Evolutionary conservation across 345 rosid genomes (phyloP), one percentile per base, ranked within the genome.

Genomic region (Combretum micranthum): DNA sequence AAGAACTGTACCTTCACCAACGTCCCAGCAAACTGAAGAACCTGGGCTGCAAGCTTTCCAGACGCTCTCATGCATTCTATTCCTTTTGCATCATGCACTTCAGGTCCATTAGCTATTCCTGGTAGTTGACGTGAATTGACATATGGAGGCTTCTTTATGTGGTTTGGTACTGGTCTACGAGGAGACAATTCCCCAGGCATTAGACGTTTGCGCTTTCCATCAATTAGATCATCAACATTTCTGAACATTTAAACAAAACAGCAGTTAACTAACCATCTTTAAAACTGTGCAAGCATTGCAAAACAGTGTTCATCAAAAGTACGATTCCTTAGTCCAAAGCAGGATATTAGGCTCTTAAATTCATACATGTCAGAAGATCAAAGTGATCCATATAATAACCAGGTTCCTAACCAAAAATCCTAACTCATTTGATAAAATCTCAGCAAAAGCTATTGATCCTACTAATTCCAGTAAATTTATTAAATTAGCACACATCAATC

Each of bases 31-130:
- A 80, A 86, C 15, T 76, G 73, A 22, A 87, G 90, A 75, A 88
- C 96, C 69, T 62, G 78, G 2, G 96, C 96, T 32, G 98, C 96
- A 64, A 91, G 96, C 69, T 69, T 84, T 50, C 96, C 98, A 12
- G 95, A 84, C 72, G 88, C 96, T 74, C 88, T 81, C 95, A 91
- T 88, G 66, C 79, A 53, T 49, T 88, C 84, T 67, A 78, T 80
- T 61, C 98, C 98, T 56, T 72, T 80, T 75, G 69, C 66, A 57
- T 81, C 87, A 65, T 88, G 98, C 56, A 91, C 75, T 73, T 91
- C 87, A 44, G 80, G 79, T 18, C 85, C 91, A 63, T 80, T 79
- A 0, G 82, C 78, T 62, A 91, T 86, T 53, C 95, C 95, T 17
- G 95, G 95, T 0, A 67, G 57, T 63, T 74, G 65, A 45, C 20